Base-by-base conservation (phyloP, 768 basidiomycete species). In the Suillus fuscotomentosus region DNA sequence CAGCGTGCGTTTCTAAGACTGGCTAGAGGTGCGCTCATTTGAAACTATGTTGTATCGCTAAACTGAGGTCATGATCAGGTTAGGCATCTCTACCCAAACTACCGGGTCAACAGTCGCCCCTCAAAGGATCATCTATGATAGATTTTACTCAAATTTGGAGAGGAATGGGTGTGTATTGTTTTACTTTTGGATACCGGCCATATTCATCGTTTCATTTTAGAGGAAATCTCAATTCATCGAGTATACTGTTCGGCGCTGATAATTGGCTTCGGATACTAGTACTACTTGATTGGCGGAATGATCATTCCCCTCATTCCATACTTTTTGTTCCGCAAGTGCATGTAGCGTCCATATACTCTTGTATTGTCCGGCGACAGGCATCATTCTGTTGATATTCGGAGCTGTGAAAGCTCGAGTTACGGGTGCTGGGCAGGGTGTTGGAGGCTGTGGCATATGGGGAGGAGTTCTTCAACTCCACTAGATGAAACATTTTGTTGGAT, bases 161-260 rank as follows among this genome's bases (percentile, higher is more conserved):
- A 92, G 94, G 95, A 22, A 74, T 97, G 61, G 91, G 91, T 92
- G 67, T 63, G 87, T 79, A 0, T 62, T 24, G 39, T 71, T 15
- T 57, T 22, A 14, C 4, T 39, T 20, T 56, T 31, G 17, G 13
- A 45, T 38, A 17, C 2, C 9, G 34, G 17, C 20, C 22, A 3
- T 27, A 5, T 43, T 38, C 10, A 57, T 50, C 0, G 10, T 39
- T 39, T 14, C 65, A 20, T 60, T 39, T 60, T 73, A 91, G 95
- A 97, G 83, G 97, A 99, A 78, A 86, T 97, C 42, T 92, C 96
- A 1, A 86, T 87, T 15, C 82, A 83, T 27, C 86, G 97, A 27
- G 81, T 97, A 67, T 98, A 94, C 79, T 82, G 88, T 43, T 96
- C 94, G 1, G 97, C 97, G 3, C 84, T 97, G 68, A 99, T 97